phyloP scores from a whole-genome alignment of 768 basidiomycete genomes.

The Paxillus rubicundulus region DNA sequence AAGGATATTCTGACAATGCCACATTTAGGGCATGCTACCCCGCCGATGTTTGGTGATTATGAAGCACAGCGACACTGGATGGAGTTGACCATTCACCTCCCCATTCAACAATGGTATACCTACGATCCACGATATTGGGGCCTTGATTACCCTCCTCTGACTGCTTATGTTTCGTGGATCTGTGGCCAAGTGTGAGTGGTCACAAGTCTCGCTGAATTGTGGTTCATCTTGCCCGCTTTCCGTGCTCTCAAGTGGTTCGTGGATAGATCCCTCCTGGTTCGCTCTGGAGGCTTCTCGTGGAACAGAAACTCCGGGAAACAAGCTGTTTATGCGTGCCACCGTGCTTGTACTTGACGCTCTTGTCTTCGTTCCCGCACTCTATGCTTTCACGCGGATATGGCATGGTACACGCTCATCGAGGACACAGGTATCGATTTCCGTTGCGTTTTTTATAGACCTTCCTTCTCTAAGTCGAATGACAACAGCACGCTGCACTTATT shows the following conservation, averaged over 20 bases:
- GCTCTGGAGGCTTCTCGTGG: conserved; percentile 68
- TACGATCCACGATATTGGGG: conserved; percentile 93
- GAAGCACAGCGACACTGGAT: conserved; percentile 96
- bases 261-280: conserved; percentile 64
- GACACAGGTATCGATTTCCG: conserved; percentile 58
- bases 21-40: conserved; percentile 55
- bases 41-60: conserved; percentile 89
- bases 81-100: conserved; percentile 82
- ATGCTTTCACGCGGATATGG: conserved; percentile 66
- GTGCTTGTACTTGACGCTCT: conserved; percentile 68
- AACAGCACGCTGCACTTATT: conserved; percentile 53
- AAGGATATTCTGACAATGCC: not conserved
- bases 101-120: conserved; percentile 76
- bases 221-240: conserved; percentile 3
- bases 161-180: conserved; percentile 85
- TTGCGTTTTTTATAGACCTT: not conserved
- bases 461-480: conserved; percentile 1
- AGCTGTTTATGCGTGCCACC: conserved; percentile 77
- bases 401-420: conserved; percentile 67
- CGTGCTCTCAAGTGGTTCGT: conserved; percentile 40
- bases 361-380: conserved; percentile 72
- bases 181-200: conserved; percentile 68
- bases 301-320: conserved; percentile 61
- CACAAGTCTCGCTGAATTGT: conserved; percentile 12
- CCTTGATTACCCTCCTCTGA: conserved; percentile 91